Base-by-base conservation (phyloP, 352 stramenopile genomes). In the Globisporangium megalacanthum region DNA sequence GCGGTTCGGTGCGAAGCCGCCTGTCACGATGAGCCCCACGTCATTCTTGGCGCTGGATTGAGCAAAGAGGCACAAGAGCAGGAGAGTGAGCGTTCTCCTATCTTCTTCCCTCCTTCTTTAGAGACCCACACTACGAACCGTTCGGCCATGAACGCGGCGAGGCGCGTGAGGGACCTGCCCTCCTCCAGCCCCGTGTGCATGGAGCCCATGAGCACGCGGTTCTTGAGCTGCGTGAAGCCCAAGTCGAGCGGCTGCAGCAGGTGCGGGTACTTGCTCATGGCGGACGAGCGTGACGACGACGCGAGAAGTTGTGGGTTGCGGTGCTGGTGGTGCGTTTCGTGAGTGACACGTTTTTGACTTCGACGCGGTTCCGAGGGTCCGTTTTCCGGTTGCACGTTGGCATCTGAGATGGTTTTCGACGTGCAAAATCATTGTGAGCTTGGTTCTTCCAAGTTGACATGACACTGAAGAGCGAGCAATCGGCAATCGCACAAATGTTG, bases 121-220 rank as follows among this genome's bases (percentile, higher is more conserved):
- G n/a, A n/a, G n/a, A n/a, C n/a, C n/a, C n/a, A n/a, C n/a, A n/a
- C n/a, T n/a, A 65, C 56, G 22, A 44, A 85, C 75, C 96, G 81
- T 67, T 97, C 88, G 29, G 86, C 87, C 72, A 98, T 99, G 72
- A 98, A 99, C 42, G 81, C 77, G 6, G 92, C 96, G 71, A 99
- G 96, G 17, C 74, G 71, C 41, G 72, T 77, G 53, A 92, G 77
- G 9, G 74, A 74, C 62, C 75, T 79, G 47, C 76, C 77, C 64
- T 97, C 89, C 50, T 97, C 89, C 14, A 97, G 75, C 11, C 89
- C 89, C 53, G 87, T 95, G 73, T 97, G 89, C 87, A 97, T 97
- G 54, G 87, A 96, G 49, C 89, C 89, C 88, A 96, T 97, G 44
- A 96, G 71, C 62, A 89, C 75, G 58, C 84, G 77, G 68, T 94